Conservation (phyloP, 805 yeast species). For the Blastobotrys mokoenaii region DNA sequence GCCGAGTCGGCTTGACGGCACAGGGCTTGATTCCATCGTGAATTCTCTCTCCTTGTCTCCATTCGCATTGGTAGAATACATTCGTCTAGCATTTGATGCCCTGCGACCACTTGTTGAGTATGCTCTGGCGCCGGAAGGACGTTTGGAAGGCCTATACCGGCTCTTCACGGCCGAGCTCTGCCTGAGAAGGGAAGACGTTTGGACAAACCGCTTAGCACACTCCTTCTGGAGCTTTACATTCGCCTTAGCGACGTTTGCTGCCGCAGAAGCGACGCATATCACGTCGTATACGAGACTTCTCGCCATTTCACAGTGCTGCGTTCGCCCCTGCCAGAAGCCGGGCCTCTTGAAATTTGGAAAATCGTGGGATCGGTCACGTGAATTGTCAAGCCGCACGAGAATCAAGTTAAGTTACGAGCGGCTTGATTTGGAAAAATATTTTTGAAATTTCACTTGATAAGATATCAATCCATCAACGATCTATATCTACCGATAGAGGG, state of each 20-base stretch:
- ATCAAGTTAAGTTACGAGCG: too few species aligned
- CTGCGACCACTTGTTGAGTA: not conserved
- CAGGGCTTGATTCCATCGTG: slow-evolving; percentile 55
- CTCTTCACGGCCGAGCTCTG: not conserved
- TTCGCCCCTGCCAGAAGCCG: too few species aligned
- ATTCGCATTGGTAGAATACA: not conserved
- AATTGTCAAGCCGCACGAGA: too few species aligned
- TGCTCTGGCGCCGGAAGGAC: not conserved
- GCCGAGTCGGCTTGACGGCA: slow-evolving; percentile 82
- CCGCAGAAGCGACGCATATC: slow-evolving; percentile 2
- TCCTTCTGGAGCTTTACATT: not conserved
- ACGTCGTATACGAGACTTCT: slow-evolving; percentile 6
- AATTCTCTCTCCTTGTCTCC: slow-evolving; percentile 33
- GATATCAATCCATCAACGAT: too few species aligned
- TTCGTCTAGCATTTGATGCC: not conserved
- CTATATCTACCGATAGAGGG: not conserved
- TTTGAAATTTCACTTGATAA: too few species aligned
- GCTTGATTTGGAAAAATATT: too few species aligned
- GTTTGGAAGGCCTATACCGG: too few species aligned
- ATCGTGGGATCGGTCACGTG: too few species aligned
- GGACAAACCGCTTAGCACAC: not conserved
- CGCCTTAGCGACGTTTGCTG: not conserved
- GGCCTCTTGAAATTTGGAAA: too few species aligned
- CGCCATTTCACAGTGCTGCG: too few species aligned
- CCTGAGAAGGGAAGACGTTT: not conserved